Evolutionary conservation across 2,329 filamentous ascomycete species (phyloP), one percentile per base, ranked within the genome.

Genomic region (Ophiostoma pallidulum): DNA sequence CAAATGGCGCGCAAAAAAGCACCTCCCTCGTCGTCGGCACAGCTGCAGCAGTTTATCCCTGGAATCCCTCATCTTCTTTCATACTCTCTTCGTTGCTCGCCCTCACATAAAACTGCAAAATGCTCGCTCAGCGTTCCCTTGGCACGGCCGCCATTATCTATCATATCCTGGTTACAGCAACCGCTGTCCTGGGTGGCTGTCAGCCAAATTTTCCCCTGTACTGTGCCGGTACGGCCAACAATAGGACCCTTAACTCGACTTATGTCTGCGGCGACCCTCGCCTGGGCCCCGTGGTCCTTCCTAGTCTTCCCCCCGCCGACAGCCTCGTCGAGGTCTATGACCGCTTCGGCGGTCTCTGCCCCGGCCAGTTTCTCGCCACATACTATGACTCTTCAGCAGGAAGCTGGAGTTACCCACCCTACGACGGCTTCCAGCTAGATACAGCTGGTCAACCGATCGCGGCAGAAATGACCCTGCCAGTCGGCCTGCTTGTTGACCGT

Each of bases 401-500:
- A 2, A 55, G 45, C 31, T 66, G 59, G 46, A 52, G 47, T 10
- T 74, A 71, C 49, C 73, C 71, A 1, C 58, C 60, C 0, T 49
- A 62, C 4, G 59, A 66, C 36, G 71, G 72, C 4, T 75, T 71
- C 47, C 56, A 64, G 18, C 48, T 68, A 4, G 60, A 66, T 51
- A 59, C 57, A 4, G 42, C 56, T 0, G 61, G 61, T 0, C 51
- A 58, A 1, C 59, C 66, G 3, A 71, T 74, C 35, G 57, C 63
- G 18, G 68, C 66, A 4, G 68, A 63, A 19, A 60, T 68, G 50
- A 64, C 64, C 0, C 57, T 75, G 0, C 50, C 53, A 2, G 58
- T 57, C 0, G 71, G 69, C 12, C 62, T 64, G n/a, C 59, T 70
- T 20, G 51, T 75, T 2, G 71, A 75, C 55, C 62, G 71, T 2